Evolutionary conservation across 2,329 filamentous ascomycete species (phyloP), one percentile per base, ranked within the genome.

Genomic region (Phaeosphaeria sp.): DNA sequence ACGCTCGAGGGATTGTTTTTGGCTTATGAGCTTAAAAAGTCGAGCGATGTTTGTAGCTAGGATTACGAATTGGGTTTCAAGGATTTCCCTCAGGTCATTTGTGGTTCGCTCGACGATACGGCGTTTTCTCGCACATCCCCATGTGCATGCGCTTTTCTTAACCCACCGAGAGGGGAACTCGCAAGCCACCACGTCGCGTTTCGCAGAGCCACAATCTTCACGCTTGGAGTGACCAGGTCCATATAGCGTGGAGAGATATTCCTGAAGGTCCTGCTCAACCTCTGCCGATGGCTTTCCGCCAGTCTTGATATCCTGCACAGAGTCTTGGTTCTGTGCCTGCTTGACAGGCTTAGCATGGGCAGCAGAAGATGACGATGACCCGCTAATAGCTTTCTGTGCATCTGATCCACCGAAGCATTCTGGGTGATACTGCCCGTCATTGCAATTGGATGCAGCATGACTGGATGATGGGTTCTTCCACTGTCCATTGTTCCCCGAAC

Each of bases 371-470:
- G 44, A 23, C 3, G 44, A n/a, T 2, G 46, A 49, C 9, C 21
- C 18, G n/a, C 46, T 46, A 13, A 50, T 15, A 1, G 22, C 25
- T 44, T 44, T 33, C 25, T 46, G 39, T 6, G 6, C 18, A 27
- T 39, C 30, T 18, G 9, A 21, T 9, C 21, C 36, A 18, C 47
- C 42, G 23, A 52, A 55, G 23, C 55, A 58, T 18, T 62, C 63
- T 27, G 59, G 56, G 56, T 63, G 60, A 53, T 54, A 67, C 42
- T 61, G 49, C 3, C 63, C 63, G 47, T 66, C 63, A 41, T 56
- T 59, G 43, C 41, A 43, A 3, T 36, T 36, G 9, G 30, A 36
- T 11, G 30, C 6, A 3, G 46, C 20, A 20, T 43, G 17, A 23
- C 23, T 50, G 46, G 42, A 23, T 27, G 44, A 36, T 2, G 18